Percentiles rank a stretch among this genome's conserved stretches.
Evolutionary conservation across 441 rosid genomes (phyloP).

Genomic region (Erodium texanum): DNA sequence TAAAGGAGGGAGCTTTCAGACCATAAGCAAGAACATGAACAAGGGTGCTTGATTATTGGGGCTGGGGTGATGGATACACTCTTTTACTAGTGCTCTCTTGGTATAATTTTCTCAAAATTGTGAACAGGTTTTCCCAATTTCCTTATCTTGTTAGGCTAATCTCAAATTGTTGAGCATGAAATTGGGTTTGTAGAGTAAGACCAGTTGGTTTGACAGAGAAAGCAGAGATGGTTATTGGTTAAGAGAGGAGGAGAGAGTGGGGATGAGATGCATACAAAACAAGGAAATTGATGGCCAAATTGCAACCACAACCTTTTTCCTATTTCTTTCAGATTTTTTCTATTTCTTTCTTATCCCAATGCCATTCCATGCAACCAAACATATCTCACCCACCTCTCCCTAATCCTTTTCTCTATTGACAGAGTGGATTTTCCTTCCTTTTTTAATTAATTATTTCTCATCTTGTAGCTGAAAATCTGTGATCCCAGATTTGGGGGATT

Average conservation of each 20-base stretch:
- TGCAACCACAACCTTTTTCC: slow-evolving; percentile 1
- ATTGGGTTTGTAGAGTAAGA: not conserved
- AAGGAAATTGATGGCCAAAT: slow-evolving; percentile 1
- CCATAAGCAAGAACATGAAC: not conserved
- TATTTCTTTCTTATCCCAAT: not conserved
- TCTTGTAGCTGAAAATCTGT: not conserved
- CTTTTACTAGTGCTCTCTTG: not conserved
- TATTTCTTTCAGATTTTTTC: not conserved
- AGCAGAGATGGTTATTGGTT: not conserved
- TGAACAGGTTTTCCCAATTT: not conserved
- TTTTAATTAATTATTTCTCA: not conserved
- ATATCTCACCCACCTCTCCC: not conserved
- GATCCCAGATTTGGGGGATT: slow-evolving; percentile 3
- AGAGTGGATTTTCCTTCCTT: not conserved
- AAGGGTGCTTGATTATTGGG: not conserved
- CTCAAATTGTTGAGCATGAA: not conserved
- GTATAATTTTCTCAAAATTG: not conserved
- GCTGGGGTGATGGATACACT: not conserved
- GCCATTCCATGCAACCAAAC: not conserved
- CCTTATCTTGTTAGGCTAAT: not conserved
- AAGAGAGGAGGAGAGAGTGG: not conserved
- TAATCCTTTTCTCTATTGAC: not conserved
- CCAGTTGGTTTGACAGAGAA: slow-evolving; percentile 1
- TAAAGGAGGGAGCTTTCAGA: not conserved
- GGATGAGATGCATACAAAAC: not conserved